Evolutionary conservation across 148 eudicot genomes (phyloP), one percentile per base, ranked within the genome.

Genomic region (Dianthus caryophyllus): DNA sequence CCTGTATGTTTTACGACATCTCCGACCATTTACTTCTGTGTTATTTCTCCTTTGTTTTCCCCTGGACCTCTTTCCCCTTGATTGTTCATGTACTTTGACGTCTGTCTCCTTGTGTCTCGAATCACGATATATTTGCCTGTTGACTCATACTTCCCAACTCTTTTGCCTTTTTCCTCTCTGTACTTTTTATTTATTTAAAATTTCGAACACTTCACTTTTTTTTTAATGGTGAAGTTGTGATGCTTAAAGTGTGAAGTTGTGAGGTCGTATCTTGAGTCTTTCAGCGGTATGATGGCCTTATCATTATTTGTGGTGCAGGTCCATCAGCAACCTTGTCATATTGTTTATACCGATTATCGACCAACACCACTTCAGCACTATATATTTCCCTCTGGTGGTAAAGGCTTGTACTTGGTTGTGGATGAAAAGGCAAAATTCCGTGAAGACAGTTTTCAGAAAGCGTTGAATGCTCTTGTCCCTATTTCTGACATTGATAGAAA

Each of bases 361-460:
- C 99, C 99, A 47, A 90, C 97, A 65, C 99, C 99, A 33, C 99
- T 94, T 72, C 99, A 94, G 76, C 99, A 94, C 64, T 94, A 94
- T 78, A 68, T 94, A 39, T 94, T 94, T 68, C 99, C 99, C 49
- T 74, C 90, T 61, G 99, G 99, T 29, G 97, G 97, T 54, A 82
- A 85, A 79, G 99, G 97, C 54, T 77, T 94, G 71, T 94, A 94
- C 83, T 83, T 94, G 80, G 99, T 76, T 58, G 99, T 94, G 61
- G 97, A 94, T 78, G 99, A 94, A 62, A 94, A 81, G 73, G 96
- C 93, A 41, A 94, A 86, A 77, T 94, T 94, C 74, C 96, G 99
- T 20, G 99, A 90, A 75, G 99, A 94, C 72, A 88, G 99, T 81
- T 94, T 94, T 65, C 99, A 90, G 82, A 90, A 94, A 85, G 92